Evolutionary conservation across 768 basidiomycete genomes (phyloP).

Genomic region (Hebeloma cylindrosporum): DNA sequence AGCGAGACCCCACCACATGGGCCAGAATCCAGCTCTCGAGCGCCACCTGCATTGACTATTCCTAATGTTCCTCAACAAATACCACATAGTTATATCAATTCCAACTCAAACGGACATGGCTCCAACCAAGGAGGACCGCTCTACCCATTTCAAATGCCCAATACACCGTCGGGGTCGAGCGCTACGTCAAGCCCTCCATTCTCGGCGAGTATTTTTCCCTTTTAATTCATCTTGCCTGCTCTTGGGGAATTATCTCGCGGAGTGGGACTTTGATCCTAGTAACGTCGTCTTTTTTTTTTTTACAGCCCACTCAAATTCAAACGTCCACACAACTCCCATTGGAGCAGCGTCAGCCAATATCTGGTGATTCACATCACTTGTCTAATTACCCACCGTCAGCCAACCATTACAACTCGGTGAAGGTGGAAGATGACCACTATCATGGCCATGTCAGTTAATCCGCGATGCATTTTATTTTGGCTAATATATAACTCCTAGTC

Average conservation of each 20-base stretch:
- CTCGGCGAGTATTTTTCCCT: slow-evolving; percentile 76
- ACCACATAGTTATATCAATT: slow-evolving; percentile 34
- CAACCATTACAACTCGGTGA: slow-evolving; percentile 54
- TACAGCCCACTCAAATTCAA: slow-evolving; percentile 72
- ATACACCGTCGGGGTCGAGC: slow-evolving; percentile 72
- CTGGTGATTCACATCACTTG: slow-evolving; percentile 46
- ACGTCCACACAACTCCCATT: slow-evolving; percentile 49
- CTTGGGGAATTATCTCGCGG: slow-evolving; percentile 29
- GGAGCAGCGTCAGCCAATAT: slow-evolving; percentile 45
- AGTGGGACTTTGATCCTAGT: slow-evolving; percentile 55
- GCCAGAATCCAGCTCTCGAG: slow-evolving; percentile 36
- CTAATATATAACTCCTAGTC: neutral
- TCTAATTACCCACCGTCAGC: no score
- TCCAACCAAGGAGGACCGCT: slow-evolving; percentile 41
- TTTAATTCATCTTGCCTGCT: slow-evolving; percentile 27
- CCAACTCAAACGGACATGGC: slow-evolving; percentile 42
- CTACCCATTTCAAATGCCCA: slow-evolving; percentile 65
- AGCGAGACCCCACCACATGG: slow-evolving; percentile 46
- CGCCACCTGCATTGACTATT: slow-evolving; percentile 60
- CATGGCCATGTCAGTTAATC: slow-evolving; percentile 37
- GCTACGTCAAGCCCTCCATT: slow-evolving; percentile 78
- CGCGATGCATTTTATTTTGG: neutral
- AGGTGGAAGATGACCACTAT: slow-evolving; percentile 68
- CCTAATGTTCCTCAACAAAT: slow-evolving; percentile 55
- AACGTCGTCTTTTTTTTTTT: slow-evolving; percentile 42